Evolutionary conservation across 2,329 filamentous ascomycete species (phyloP).

Genomic region (Phaeosphaeria sp.): DNA sequence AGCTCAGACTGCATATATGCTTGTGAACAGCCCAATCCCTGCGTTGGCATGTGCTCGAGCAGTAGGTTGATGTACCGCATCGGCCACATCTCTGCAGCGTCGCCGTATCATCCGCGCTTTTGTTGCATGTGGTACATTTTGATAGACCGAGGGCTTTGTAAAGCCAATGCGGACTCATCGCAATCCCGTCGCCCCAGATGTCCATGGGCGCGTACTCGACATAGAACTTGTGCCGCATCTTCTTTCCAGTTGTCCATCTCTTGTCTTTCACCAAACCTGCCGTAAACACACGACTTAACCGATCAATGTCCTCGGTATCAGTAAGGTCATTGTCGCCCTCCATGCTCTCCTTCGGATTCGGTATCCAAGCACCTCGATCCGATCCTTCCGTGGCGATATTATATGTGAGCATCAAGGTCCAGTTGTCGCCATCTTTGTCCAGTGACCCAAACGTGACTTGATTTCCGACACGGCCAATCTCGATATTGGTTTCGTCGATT

Average conservation of each 20-base stretch:
- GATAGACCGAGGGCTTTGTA: conserved; percentile 17
- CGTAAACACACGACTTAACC: conserved; percentile 6
- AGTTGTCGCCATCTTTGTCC: conserved; percentile 21
- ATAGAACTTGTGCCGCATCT: conserved; percentile 22
- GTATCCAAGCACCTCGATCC: conserved; percentile 21
- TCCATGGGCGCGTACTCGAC: conserved; percentile 36
- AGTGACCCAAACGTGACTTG: conserved; percentile 32
- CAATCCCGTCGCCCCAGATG: conserved; percentile 31
- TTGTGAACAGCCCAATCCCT: conserved; percentile 32
- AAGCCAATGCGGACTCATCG: conserved; percentile 31
- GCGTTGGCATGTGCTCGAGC: conserved; percentile 22
- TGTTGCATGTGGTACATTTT: conserved; percentile 20
- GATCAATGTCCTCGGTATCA: conserved; percentile 13
- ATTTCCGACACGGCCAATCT: conserved; percentile 29
- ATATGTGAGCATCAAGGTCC: conserved; percentile 29
- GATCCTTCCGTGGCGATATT: conserved; percentile 11
- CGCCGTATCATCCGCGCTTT: background rate
- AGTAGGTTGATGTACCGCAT: conserved; percentile 33
- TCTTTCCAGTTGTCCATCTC: conserved; percentile 25
- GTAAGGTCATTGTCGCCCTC: conserved; percentile 20
- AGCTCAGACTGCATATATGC: conserved; percentile 24
- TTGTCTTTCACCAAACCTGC: conserved; percentile 4
- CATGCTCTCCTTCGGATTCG: conserved; percentile 30
- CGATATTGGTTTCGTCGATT: conserved; percentile 17
- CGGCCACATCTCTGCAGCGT: conserved; percentile 24